Percentiles rank a stretch among this genome's conserved stretches.
Conservation (phyloP, 129 eudicot genomes). For the Artemisia argyi region DNA sequence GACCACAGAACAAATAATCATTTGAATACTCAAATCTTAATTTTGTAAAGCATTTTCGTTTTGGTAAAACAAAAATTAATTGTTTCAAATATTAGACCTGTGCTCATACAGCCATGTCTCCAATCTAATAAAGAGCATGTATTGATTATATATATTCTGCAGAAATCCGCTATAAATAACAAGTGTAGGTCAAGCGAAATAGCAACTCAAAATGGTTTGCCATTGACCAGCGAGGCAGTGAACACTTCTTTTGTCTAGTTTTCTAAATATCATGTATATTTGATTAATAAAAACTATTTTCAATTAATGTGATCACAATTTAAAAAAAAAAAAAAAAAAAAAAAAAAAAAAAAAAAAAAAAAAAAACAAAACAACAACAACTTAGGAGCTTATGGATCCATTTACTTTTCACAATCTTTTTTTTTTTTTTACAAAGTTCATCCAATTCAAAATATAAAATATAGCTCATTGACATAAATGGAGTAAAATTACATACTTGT, state of each 20-base stretch:
- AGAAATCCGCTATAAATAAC: too few species aligned
- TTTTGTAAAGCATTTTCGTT: not conserved
- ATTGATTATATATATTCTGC: not conserved
- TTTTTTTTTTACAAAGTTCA: not conserved
- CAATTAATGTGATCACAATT: too few species aligned
- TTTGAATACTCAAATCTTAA: not conserved
- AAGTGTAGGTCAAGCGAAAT: not conserved
- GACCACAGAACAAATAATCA: not conserved
- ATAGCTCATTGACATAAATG: slow-evolving; percentile 4
- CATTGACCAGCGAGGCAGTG: not conserved
- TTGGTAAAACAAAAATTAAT: too few species aligned
- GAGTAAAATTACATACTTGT: not conserved
- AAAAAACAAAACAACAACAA: too few species aligned
- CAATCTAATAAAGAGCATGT: too few species aligned
- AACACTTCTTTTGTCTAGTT: not conserved
- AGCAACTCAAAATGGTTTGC: not conserved
- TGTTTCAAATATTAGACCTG: too few species aligned
- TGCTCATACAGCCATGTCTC: too few species aligned
- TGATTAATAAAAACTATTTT: too few species aligned
- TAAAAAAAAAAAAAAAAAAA: too few species aligned
- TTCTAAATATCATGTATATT: too few species aligned
- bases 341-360: too few species aligned
- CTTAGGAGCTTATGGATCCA: too few species aligned
- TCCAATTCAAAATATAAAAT: not conserved
- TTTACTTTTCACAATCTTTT: not conserved